phyloP scores from a whole-genome alignment of 2,329 filamentous ascomycete genomes.

The Trichophyton schoenleinii region DNA sequence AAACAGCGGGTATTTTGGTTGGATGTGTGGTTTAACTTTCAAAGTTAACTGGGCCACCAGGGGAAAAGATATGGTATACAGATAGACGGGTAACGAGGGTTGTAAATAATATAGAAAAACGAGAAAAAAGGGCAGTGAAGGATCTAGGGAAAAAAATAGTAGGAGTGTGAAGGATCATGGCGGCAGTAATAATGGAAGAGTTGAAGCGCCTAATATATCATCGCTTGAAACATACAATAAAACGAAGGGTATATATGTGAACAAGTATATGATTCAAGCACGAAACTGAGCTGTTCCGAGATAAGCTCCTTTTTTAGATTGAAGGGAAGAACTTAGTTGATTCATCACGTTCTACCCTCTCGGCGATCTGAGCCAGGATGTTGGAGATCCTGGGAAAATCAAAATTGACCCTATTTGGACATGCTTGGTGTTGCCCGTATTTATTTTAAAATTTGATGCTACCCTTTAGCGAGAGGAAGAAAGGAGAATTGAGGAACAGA shows the following conservation, averaged over 20 bases:
- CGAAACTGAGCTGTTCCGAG: neutral
- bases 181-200: neutral
- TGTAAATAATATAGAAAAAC: neutral
- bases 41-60: neutral
- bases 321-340: constrained; percentile 4
- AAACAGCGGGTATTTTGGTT: neutral
- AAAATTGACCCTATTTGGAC: constrained; percentile 4
- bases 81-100: neutral
- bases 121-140: neutral
- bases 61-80: neutral
- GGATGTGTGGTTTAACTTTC: neutral
- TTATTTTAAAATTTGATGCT: neutral
- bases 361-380: constrained; percentile 5
- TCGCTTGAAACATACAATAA: constrained; percentile 5
- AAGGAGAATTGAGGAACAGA: neutral
- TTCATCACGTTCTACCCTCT: neutral
- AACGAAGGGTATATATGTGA: neutral
- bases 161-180: neutral
- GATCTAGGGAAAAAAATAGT: neutral
- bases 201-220: constrained; percentile 1
- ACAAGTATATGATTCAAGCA: neutral
- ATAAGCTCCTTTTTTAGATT: constrained; percentile 4
- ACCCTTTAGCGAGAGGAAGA: neutral
- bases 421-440: neutral
- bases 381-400: constrained; percentile 2